These are phyloP conservation scores for Wickerhamiella qilinensis DNA, from an alignment of 805 yeast genomes.

Conservation along the genomic window DNA sequence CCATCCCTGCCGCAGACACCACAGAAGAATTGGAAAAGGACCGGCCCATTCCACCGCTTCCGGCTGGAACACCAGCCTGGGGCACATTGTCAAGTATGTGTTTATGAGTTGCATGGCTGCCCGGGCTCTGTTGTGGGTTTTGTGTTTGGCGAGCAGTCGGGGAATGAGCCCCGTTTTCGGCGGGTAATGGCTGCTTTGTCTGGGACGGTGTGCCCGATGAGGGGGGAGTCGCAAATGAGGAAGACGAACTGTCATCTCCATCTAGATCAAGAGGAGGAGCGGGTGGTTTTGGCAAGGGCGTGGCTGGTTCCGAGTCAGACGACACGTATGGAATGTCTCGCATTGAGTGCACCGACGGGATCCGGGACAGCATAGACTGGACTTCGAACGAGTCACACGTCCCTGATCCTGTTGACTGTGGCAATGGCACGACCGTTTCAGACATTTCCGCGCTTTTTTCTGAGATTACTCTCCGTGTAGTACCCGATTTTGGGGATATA, in stretches of 20 bases:
- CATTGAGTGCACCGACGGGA: constrained; percentile 11
- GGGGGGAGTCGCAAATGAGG: not conserved
- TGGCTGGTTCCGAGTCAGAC: not conserved
- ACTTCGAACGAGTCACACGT: not conserved
- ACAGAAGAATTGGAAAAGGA: not conserved
- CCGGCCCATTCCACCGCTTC: not conserved
- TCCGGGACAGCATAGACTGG: constrained; percentile 2
- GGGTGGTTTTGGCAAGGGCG: not conserved
- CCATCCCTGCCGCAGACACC: not conserved
- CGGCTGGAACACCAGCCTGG: too few relatives aligned
- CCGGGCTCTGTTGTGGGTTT: too few relatives aligned
- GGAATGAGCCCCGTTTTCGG: not conserved
- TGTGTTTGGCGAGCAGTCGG: not conserved
- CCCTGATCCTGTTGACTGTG: not conserved
- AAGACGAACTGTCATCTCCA: not conserved
- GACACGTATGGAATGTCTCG: constrained; percentile 15
- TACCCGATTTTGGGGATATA: too few relatives aligned
- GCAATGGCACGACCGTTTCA: not conserved
- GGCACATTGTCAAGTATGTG: too few relatives aligned
- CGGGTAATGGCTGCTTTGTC: not conserved
- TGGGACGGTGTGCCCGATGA: too few relatives aligned
- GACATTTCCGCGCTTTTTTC: too few relatives aligned
- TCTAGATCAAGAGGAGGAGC: not conserved
- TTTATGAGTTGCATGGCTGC: too few relatives aligned
- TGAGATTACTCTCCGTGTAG: too few relatives aligned